Conservation (phyloP, 805 yeast genomes). For the Kurtzmaniella cleridarum region DNA sequence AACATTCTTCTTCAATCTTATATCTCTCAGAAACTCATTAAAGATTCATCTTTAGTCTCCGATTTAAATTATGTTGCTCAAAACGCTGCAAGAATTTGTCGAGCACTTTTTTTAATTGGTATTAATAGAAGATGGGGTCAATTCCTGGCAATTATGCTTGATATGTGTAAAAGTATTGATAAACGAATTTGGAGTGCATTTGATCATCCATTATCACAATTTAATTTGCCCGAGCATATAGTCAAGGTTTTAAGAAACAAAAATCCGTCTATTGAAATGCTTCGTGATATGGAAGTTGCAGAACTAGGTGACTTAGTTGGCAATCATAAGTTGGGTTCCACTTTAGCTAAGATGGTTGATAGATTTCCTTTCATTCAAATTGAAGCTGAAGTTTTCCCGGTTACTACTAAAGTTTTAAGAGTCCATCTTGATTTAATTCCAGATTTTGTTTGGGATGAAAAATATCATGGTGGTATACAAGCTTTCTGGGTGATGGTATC, state of each 20-base stretch:
- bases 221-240: slow-evolving; percentile 69
- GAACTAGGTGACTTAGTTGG: slow-evolving; percentile 91
- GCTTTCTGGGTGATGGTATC: slow-evolving; percentile 92
- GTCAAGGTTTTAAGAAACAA: slow-evolving; percentile 56
- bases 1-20: slow-evolving; percentile 83
- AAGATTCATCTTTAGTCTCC: slow-evolving; percentile 76
- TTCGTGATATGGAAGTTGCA: slow-evolving; percentile 64
- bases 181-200: slow-evolving; percentile 74
- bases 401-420: slow-evolving; percentile 80
- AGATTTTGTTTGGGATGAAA: slow-evolving; percentile 82
- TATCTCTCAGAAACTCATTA: slow-evolving; percentile 67
- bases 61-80: slow-evolving; percentile 94
- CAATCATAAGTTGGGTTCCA: slow-evolving; percentile 67
- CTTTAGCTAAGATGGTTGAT: slow-evolving; percentile 53
- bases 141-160: slow-evolving; percentile 66
- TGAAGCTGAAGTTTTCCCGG: slow-evolving; percentile 81
- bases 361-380: slow-evolving; percentile 73
- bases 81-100: slow-evolving; percentile 85
- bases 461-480: slow-evolving; percentile 76
- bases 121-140: slow-evolving; percentile 88
- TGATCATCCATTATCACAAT: slow-evolving; percentile 85
- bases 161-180: slow-evolving; percentile 83
- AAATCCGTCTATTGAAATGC: slow-evolving; percentile 61
- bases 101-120: slow-evolving; percentile 85
- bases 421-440: slow-evolving; percentile 66